Evolutionary conservation across 345 rosid species (phyloP).

Genomic region (Hibiscus tridactylites): DNA sequence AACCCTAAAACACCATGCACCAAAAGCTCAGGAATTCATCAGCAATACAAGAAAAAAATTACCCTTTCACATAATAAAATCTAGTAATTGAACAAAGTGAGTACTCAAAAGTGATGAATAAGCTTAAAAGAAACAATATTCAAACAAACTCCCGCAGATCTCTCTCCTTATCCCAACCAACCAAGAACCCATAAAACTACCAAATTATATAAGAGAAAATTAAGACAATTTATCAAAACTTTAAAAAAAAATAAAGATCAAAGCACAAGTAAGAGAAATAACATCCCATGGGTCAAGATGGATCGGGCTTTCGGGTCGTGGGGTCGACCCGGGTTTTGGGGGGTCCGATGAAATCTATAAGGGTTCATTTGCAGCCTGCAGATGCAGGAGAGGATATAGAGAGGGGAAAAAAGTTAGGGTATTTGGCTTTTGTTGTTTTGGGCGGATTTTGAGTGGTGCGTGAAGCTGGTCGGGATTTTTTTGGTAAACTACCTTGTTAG

Average conservation of each 20-base stretch:
- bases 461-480: neutral
- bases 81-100: neutral
- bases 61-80: neutral
- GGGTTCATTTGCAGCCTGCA: neutral
- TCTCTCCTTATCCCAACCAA: slow-evolving; percentile 6
- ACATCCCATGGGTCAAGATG: neutral
- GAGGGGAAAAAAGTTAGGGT: neutral
- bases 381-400: neutral
- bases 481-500: no score
- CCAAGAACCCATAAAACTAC: neutral
- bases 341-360: no score
- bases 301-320: neutral
- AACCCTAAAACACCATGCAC: neutral
- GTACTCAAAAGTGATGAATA: neutral
- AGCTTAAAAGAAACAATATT: neutral
- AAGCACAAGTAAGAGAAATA: neutral
- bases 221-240: neutral
- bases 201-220: neutral
- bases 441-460: neutral
- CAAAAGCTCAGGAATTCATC: neutral
- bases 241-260: no score
- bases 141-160: slow-evolving; percentile 13
- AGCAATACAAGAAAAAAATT: neutral
- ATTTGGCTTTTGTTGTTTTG: neutral
- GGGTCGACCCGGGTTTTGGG: neutral